phyloP scores from a whole-genome alignment of 2,329 filamentous ascomycete species.

The Phialocephala subalpina region DNA sequence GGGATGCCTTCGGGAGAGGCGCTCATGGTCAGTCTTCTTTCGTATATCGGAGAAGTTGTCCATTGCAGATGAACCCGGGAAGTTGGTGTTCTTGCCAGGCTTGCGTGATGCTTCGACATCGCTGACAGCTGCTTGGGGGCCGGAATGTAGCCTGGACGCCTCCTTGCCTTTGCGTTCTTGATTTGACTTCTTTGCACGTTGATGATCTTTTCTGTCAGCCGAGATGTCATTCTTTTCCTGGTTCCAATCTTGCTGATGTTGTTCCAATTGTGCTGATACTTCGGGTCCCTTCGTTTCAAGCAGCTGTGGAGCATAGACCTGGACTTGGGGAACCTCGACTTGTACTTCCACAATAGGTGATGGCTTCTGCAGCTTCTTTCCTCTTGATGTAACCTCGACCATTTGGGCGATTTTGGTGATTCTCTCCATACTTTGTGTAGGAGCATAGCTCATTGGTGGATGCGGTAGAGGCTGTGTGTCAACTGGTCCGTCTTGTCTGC shows the following conservation, averaged over 20 bases:
- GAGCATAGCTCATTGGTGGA: conserved; percentile 36
- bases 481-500: background rate
- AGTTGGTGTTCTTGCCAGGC: background rate
- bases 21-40: background rate
- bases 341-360: background rate
- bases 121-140: background rate
- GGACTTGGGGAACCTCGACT: background rate
- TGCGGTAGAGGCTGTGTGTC: conserved; percentile 23
- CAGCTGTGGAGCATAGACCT: background rate
- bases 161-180: background rate
- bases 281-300: background rate
- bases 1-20: conserved; percentile 11
- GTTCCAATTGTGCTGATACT: background rate
- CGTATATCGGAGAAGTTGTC: background rate
- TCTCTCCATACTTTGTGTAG: conserved; percentile 10
- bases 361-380: conserved; percentile 15
- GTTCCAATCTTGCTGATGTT: background rate
- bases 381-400: background rate
- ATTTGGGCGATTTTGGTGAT: background rate
- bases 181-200: background rate
- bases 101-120: background rate
- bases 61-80: conserved; percentile 1
- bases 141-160: background rate
- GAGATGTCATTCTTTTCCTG: background rate
- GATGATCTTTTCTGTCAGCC: background rate